Evolutionary conservation across 1,284 basidiomycete genomes (phyloP), one percentile per base, ranked within the genome.

Genomic region (Ceratobasidium sp.): DNA sequence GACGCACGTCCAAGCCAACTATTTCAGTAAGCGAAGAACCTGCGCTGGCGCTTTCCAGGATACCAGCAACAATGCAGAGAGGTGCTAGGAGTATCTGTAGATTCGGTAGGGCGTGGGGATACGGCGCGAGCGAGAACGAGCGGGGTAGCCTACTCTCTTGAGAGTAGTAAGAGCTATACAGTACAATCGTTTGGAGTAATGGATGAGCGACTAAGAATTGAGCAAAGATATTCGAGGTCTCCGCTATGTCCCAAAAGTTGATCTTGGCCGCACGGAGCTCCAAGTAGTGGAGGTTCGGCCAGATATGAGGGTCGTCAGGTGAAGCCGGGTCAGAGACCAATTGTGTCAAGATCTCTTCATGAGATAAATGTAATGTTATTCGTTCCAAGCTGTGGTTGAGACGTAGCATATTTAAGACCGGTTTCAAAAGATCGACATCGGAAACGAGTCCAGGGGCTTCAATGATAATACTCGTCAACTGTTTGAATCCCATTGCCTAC

Each of bases 341-440:
- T 33, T 36, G 27, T 15, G 45, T 29, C 15, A 63, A 63, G 45
- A 63, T 41, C 11, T 48, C 60, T 19, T 27, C 2, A 22, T 48
- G 22, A 3, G 9, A 19, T n/a, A 15, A 33, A 19, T n/a, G 31
- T 29, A 64, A 24, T 22, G 36, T 29, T 11, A 64, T 51, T 1
- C 65, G 51, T 45, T 67, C 65, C 24, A 67, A 24, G 15, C 24
- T 36, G n/a, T n/a, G 50, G 24, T 51, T 67, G 15, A 45, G 62
- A 47, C 50, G 62, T 14, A 64, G 31, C 29, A 64, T 15, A 19
- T 22, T 64, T 19, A 51, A 6, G 22, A 17, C 22, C 2, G 62
- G 9, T 24, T 29, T 2, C 36, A 41, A 41, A 11, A 41, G 36
- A 41, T 41, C 36, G 11, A 5, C 36, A 11, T 5, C 6, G 36